Base-by-base conservation (phyloP, 192 early-diverging fungal species). In the Entrophospora sp. region DNA sequence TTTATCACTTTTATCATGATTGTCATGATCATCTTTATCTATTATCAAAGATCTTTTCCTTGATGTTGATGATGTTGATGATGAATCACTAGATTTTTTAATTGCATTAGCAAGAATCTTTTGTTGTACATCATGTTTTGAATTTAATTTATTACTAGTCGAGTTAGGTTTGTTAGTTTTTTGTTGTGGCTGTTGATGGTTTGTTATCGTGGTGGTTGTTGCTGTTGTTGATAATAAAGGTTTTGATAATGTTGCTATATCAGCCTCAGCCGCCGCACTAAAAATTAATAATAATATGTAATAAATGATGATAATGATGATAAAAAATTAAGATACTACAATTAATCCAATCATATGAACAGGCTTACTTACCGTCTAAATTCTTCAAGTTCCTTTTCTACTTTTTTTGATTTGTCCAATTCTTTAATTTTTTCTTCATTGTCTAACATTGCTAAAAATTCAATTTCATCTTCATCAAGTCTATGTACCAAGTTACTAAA, bases 381-480 rank as follows among this genome's bases (percentile, higher is more conserved):
- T 28, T 59, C 63, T 53, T 80, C 77, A 12, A 84, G 57, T 35
- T 74, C 77, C 12, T 73, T 52, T 12, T 69, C 58, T 59, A 80
- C 82, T 45, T 78, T 77, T 18, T 70, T 56, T 34, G 64, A 69
- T 37, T 70, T 71, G 16, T 73, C 73, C 16, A 52, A 34, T 36
- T 84, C 79, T 43, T 76, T 72, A 30, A 73, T 61, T 2, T 71
- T 65, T 28, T 84, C 75, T 49, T 74, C 71, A 31, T 78, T 76
- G 18, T 85, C 80, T 20, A 87, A 68, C 1, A 77, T 71, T 31
- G 74, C 81, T n/a, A 84, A 77, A 64, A 83, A 89, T 25, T 87
- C 86, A 14, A 83, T 82, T 42, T 89, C 88, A 16, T 86, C 88
- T 6, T 77, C 77, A 28, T 87, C 88, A 25, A 89, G 74, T 49